These are phyloP conservation scores for Polytrichum formosum DNA, from an alignment of 225 moss, liverwort and hornwort genomes.

Conservation along the genomic window DNA sequence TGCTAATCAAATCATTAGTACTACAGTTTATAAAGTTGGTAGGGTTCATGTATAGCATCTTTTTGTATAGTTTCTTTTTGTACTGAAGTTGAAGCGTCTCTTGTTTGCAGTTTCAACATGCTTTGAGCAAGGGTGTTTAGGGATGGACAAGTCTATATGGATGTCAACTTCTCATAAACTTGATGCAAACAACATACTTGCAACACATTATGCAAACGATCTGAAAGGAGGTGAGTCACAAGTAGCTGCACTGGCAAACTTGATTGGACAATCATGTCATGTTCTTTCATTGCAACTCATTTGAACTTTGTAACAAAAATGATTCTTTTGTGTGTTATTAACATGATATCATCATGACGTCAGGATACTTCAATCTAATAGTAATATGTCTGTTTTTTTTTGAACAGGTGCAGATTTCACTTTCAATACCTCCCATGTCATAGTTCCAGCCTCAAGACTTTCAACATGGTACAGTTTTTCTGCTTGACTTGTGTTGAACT, in stretches of 20 bases:
- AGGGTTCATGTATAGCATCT: neutral
- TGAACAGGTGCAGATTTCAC: constrained; percentile 58
- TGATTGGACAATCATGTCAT: neutral
- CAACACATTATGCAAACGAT: constrained; percentile 67
- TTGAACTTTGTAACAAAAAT: too few species aligned
- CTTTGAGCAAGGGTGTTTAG: constrained; percentile 68
- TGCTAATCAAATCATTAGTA: neutral
- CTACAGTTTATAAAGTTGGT: constrained; percentile 1
- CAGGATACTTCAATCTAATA: too few species aligned
- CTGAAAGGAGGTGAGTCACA: constrained; percentile 63
- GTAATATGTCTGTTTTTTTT: constrained; percentile 1
- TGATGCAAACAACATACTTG: constrained; percentile 42
- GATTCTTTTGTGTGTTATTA: too few species aligned
- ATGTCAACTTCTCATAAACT: constrained; percentile 69
- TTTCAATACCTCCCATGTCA: constrained; percentile 54
- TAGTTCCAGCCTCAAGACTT: constrained; percentile 46
- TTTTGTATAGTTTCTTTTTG: neutral
- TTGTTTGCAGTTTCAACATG: constrained; percentile 66
- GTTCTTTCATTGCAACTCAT: neutral
- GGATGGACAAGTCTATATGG: constrained; percentile 58
- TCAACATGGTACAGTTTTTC: constrained; percentile 55
- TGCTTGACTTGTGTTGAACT: too few species aligned
- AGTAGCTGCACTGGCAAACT: neutral
- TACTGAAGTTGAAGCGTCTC: constrained; percentile 5
- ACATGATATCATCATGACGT: too few species aligned